phyloP scores from a whole-genome alignment of 2,329 filamentous ascomycete genomes.

The Phoma sp. region DNA sequence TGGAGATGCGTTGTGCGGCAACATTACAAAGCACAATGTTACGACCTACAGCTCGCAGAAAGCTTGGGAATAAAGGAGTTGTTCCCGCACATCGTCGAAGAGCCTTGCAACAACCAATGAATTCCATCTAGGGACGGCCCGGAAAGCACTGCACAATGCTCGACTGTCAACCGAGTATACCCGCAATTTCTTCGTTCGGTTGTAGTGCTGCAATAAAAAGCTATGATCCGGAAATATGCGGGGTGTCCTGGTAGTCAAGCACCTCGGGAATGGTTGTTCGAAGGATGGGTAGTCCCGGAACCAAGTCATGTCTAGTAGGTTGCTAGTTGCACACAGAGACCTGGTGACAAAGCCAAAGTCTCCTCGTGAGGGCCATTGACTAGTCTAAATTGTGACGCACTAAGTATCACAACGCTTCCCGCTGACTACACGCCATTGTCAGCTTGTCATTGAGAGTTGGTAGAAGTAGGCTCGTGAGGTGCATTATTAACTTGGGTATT shows the following conservation, averaged over 20 bases:
- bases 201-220: not conserved
- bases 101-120: not conserved
- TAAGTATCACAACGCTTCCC: not conserved
- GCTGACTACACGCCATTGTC: not conserved
- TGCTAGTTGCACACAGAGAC: not conserved
- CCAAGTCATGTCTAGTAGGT: not conserved
- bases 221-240: not conserved
- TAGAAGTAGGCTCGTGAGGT: not conserved
- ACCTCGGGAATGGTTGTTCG: slow-evolving; percentile 1
- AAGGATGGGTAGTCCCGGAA: slow-evolving; percentile 7
- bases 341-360: not conserved
- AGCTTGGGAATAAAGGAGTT: not conserved
- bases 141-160: not conserved
- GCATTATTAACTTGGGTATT: slow-evolving; percentile 15
- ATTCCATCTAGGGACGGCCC: not conserved
- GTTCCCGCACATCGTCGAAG: not conserved
- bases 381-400: not conserved
- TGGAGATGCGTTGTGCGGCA: not conserved
- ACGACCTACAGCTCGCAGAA: not conserved
- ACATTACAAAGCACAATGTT: not conserved
- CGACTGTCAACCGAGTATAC: not conserved
- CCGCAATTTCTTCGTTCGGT: not conserved
- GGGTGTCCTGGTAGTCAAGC: not conserved
- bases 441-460: not conserved
- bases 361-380: not conserved